A percentile compares a stretch with the other conserved stretches of the same genome.
Conservation (phyloP, 768 basidiomycete species). For the Cystobasidium ongulense region DNA sequence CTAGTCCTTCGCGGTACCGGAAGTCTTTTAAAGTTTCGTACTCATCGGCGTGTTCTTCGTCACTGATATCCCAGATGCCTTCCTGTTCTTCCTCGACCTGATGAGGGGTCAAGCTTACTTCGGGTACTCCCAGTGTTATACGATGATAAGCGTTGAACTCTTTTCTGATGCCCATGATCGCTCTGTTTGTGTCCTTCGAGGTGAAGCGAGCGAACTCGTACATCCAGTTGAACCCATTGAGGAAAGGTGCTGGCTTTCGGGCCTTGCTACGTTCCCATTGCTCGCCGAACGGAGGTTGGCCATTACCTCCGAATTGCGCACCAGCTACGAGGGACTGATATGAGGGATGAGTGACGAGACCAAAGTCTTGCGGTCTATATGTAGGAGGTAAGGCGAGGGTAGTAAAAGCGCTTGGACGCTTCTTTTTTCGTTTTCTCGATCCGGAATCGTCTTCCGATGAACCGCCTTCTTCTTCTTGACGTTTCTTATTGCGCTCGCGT, state of each 20-base stretch:
- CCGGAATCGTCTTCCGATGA: constrained; percentile 13
- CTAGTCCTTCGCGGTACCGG: not conserved
- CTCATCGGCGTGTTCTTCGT: not conserved
- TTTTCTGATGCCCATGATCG: constrained; percentile 6
- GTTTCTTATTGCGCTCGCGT: not conserved
- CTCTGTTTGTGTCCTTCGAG: not conserved
- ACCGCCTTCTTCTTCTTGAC: not conserved
- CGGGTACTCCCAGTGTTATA: constrained; percentile 5
- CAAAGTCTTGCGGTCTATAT: constrained; percentile 3
- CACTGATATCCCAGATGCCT: constrained; percentile 17
- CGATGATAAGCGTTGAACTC: constrained; percentile 6
- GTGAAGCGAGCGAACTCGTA: constrained; percentile 10
- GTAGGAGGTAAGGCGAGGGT: not conserved
- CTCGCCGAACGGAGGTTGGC: constrained; percentile 21
- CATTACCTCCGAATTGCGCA: constrained; percentile 27
- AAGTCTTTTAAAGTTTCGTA: constrained; percentile 20
- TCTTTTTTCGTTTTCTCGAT: not conserved
- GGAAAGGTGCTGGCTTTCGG: constrained; percentile 22
- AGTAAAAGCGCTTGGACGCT: not conserved
- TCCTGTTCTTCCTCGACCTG: constrained; percentile 21
- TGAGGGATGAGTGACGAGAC: not conserved
- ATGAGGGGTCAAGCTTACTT: not conserved
- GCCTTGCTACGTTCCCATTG: constrained; percentile 21
- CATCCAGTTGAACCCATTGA: constrained; percentile 28
- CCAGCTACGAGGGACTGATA: constrained; percentile 2